A percentile compares a stretch with the other conserved stretches of the same genome.
Conservation (phyloP, 2,329 filamentous ascomycete genomes). For the Bipolaris cookei region DNA sequence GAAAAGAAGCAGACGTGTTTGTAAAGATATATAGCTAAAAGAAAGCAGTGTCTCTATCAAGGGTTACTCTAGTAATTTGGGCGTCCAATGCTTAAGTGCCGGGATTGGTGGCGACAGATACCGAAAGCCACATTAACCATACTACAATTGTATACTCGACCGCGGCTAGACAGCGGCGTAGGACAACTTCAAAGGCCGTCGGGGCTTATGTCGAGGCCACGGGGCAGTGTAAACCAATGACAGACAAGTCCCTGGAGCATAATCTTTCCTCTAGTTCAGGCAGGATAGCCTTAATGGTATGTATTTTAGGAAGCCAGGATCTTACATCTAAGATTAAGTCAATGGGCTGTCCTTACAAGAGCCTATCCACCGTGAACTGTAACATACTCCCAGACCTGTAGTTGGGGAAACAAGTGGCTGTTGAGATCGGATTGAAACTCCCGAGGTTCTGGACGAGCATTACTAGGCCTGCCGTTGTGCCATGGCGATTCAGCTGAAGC, state of each 20-base stretch:
- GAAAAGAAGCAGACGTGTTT: not conserved
- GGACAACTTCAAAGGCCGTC: not conserved
- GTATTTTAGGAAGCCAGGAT: not conserved
- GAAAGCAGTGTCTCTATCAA: too few species aligned
- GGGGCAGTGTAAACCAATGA: not conserved
- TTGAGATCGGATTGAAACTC: not conserved
- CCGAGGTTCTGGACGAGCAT: not conserved
- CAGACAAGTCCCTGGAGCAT: not conserved
- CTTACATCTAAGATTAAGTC: not conserved
- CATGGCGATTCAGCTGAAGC: not conserved
- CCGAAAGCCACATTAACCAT: slow-evolving; percentile 4
- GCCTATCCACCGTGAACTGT: not conserved
- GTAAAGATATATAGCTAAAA: not conserved
- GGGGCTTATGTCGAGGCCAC: not conserved
- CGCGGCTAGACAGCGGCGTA: slow-evolving; percentile 4
- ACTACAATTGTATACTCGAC: slow-evolving; percentile 3
- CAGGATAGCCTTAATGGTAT: not conserved
- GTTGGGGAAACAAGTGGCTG: not conserved
- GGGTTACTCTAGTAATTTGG: not conserved
- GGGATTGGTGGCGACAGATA: slow-evolving; percentile 4
- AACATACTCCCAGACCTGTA: not conserved
- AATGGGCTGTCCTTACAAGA: not conserved
- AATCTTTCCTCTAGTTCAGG: not conserved
- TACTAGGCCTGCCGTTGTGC: not conserved
- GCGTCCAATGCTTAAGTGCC: slow-evolving; percentile 6